Base-by-base conservation (phyloP, 2,329 filamentous ascomycete species). In the Saccharata proteae region DNA sequence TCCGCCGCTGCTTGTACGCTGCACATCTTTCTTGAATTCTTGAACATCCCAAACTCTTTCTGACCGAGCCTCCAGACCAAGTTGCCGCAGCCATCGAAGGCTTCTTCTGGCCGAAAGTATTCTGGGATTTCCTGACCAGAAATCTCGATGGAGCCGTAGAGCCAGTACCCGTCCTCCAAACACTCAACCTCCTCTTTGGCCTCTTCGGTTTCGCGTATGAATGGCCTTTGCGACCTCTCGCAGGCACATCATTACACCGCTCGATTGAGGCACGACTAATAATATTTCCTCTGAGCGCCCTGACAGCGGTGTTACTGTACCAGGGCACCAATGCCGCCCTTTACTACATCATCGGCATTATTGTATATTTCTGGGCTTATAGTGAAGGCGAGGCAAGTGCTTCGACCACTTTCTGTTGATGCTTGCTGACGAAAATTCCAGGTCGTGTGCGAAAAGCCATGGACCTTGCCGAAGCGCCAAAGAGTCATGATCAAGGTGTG, bases 101-200 rank as follows among this genome's bases (percentile, higher is more conserved):
- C 49, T 93, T 90, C 69, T 88, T 98, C 71, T 98, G 86, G 85
- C 90, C 90, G 43, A 98, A 98, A 58, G 79, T 98, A 52, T 93
- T 98, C 62, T 98, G 82, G 80, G 90, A 98, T 59, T 93, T 93
- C 56, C 61, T 90, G 43, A 94, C 88, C 38, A 85, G 83, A 50
- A 85, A 83, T 46, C 75, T 98, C 45, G 83, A 98, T 52, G 69
- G 65, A 34, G 81, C 80, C 29, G 83, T 96, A 39, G 85, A 80
- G 48, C 88, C 88, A 1, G 57, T 90, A n/a, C 90, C 90, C 2
- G 65, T 85, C 30, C 67, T 98, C 11, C 90, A 98, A 55, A 81
- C 80, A 48, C 69, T 96, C 61, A 98, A 98, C 50, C 64, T 98
- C 15, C 14, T 94, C 26, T 68, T 93, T 48, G 86, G 83, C 11